Base-by-base conservation (phyloP, 202 grass and related monocot genomes). In the Setaria italica region DNA sequence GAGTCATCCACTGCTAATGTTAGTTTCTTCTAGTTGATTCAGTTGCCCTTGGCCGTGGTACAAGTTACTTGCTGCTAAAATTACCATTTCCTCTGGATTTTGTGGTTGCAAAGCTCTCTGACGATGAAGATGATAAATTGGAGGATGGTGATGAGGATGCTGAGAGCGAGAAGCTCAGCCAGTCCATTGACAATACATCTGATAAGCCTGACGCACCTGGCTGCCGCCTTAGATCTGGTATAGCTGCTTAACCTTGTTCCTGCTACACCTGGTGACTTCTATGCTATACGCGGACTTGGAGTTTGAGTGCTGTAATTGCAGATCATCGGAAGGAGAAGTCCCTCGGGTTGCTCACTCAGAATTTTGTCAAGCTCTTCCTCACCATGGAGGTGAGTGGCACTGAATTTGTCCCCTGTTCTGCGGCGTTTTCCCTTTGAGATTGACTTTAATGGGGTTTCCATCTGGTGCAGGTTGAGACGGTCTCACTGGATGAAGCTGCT, bases 351-450 rank as follows among this genome's bases (percentile, higher is more conserved):
- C 93, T 99, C 53, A 96, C 97, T 43, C 93, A 95, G 80, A 96
- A 99, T 84, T 99, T 99, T 53, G 92, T 99, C 15, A 99, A 94
- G 84, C 92, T 99, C 53, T 94, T 99, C 83, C 90, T 99, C 60
- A 94, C 86, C 16, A 88, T 93, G 88, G 86, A 92, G 85, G 97
- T 96, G 74, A 81, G 76, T 25, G 74, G 6, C 4, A 50, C 35
- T 80, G 14, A 42, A 65, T 14, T 17, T 54, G 25, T 7, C 1
- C 15, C 29, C 13, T 77, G 19, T 30, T 11, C 62, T 76, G 11
- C 19, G 14, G 19, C 6, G 35, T 3, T 50, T 66, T 10, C 43
- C 29, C 55, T 62, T 69, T 42, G 1, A 46, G 2, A 16, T 75
- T 87, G 49, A 77, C 49, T 56, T 10, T 11, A 50, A 41, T 70